Base-by-base conservation (phyloP, 2,329 filamentous ascomycete species). In the Pestalotiopsis sp. region DNA sequence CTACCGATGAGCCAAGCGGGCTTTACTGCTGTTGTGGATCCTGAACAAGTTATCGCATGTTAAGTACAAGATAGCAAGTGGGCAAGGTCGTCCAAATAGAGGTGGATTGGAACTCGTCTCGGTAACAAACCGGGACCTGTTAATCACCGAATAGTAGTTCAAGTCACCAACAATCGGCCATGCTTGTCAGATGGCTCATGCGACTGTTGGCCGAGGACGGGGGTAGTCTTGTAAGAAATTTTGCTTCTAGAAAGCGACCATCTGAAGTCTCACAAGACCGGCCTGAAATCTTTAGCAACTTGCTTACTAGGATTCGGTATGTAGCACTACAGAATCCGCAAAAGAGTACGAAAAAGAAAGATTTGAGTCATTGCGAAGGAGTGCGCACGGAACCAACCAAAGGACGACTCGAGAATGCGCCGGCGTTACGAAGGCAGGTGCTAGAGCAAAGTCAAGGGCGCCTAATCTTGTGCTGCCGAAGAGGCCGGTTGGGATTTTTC, bases 1-100 rank as follows among this genome's bases (percentile, higher is more conserved):
- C 57, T 59, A 59, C 57, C 57, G 57, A 27, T 59, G 57, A 59
- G 57, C 57, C 57, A 59, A 59, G 23, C 57, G 57, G 57, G 57
- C 57, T 59, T 52, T 52, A 5, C 45, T 52, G 45, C 14, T 52
- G 45, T 23, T 52, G 45, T 52, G 45, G 45, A 52, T n/a, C 45
- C 20, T 20, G 45, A n/a, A 52, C 17, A 4, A 7, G 4, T 52
- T 52, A 52, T 52, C 7, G 41, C 41, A 45, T 45, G 2, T 45
- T 45, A 45, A 1, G 1, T 7, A 7, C 6, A n/a, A 52, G 20
- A 9, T 52, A 23, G 45, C 14, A 6, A n/a, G 7, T 52, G n/a
- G 17, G 45, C 17, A 23, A 9, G 20, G 45, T n/a, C 39, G 13
- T 45, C 12, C 12, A 45, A 45, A 17, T 4, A 20, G 20, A 9